Conservation (phyloP, 352 stramenopile species). For the Pythium insidiosum region DNA sequence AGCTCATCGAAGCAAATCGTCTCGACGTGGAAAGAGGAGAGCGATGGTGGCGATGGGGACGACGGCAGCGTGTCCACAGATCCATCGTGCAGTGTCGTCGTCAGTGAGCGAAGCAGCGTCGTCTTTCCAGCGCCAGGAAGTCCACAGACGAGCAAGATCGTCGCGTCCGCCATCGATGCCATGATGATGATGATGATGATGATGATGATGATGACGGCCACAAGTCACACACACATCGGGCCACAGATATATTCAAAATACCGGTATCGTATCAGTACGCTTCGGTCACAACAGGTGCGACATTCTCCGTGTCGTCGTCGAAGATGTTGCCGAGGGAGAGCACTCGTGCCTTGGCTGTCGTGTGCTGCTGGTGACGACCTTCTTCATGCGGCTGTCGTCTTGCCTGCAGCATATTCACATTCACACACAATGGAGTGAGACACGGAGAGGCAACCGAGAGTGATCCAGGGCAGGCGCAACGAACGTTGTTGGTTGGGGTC, state of each 20-base stretch:
- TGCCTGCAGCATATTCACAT: too few relatives aligned
- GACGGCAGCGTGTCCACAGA: not conserved
- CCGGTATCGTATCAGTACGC: not conserved
- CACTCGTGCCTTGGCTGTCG: slow-evolving; percentile 4
- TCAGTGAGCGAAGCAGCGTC: slow-evolving; percentile 24
- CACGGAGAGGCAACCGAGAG: too few relatives aligned
- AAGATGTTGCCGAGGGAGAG: slow-evolving; percentile 17
- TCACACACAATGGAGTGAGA: too few relatives aligned
- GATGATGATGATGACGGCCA: not conserved
- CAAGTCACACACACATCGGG: not conserved
- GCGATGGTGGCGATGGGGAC: too few relatives aligned
- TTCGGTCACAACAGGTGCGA: not conserved
- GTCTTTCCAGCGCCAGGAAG: slow-evolving; percentile 67
- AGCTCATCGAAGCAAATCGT: slow-evolving; percentile 56
- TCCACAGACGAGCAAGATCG: slow-evolving; percentile 49
- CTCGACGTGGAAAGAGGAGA: slow-evolving; percentile 13
- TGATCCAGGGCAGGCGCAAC: too few relatives aligned
- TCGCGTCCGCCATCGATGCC: slow-evolving; percentile 4
- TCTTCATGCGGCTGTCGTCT: too few relatives aligned
- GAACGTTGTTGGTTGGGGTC: too few relatives aligned
- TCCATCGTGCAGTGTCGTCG: not conserved
- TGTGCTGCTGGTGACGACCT: not conserved
- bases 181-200: not conserved
- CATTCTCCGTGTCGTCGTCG: slow-evolving; percentile 12
- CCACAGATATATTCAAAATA: not conserved